Evolutionary conservation across 176 grass and related monocot species (phyloP).

Genomic region (Aegilops tauschii): DNA sequence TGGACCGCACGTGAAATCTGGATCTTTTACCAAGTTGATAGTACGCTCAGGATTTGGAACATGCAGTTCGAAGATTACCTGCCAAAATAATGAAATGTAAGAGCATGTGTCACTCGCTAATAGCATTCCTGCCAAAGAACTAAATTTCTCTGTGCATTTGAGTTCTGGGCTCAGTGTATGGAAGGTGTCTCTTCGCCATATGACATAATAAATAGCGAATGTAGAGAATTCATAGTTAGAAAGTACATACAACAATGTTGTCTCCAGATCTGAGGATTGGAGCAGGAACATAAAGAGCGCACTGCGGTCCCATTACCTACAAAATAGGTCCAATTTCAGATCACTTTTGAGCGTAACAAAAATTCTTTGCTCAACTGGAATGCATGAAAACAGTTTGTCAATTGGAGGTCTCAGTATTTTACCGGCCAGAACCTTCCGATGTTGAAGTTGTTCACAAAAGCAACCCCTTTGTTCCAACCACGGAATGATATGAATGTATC

Average conservation of each 20-base stretch:
- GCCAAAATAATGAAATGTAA: slow-evolving; percentile 18
- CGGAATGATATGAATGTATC: slow-evolving; percentile 96
- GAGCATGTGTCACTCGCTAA: not conserved
- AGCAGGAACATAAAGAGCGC: slow-evolving; percentile 81
- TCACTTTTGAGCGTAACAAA: slow-evolving; percentile 3
- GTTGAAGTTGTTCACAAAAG: slow-evolving; percentile 96
- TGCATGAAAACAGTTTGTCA: not conserved
- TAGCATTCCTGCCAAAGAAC: not conserved
- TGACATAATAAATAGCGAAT: not conserved
- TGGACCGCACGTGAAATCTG: slow-evolving; percentile 71
- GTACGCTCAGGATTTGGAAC: slow-evolving; percentile 48
- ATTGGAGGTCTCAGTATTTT: slow-evolving; percentile 24
- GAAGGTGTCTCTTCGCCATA: not conserved
- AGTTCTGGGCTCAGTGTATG: not conserved
- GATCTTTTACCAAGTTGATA: slow-evolving; percentile 56
- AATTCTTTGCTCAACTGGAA: not conserved
- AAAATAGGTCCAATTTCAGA: slow-evolving; percentile 22
- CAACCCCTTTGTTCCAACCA: slow-evolving; percentile 95
- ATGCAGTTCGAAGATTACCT: slow-evolving; percentile 82
- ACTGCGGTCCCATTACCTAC: slow-evolving; percentile 76
- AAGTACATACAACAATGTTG: slow-evolving; percentile 68
- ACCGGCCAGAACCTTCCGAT: slow-evolving; percentile 98
- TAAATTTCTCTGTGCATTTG: not conserved
- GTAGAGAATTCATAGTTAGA: not conserved
- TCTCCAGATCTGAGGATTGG: slow-evolving; percentile 71